Conservation (phyloP, 768 basidiomycete species). For the Termitomyces titanicus region DNA sequence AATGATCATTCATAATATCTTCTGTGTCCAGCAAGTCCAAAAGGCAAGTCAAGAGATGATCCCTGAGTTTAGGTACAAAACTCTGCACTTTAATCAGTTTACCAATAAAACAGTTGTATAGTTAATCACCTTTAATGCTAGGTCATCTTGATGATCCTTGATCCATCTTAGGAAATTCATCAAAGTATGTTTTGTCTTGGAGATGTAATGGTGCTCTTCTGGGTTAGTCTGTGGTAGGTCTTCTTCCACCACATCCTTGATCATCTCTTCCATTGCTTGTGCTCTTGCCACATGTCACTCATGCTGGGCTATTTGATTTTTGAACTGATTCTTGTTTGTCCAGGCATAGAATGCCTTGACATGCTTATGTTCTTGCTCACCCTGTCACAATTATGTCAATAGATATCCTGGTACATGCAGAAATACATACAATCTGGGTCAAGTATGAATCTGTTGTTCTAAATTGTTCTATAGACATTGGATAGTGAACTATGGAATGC, state of each 20-base stretch:
- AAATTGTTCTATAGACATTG: slow-evolving; percentile 14
- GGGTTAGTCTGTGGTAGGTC: neutral
- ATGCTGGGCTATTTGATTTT: too few species aligned
- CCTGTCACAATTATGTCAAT: neutral
- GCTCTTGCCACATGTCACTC: slow-evolving; percentile 10
- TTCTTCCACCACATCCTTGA: neutral
- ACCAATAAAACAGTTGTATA: neutral
- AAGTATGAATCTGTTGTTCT: slow-evolving; percentile 33
- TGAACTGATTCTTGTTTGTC: slow-evolving; percentile 13
- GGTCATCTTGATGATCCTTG: slow-evolving; percentile 16
- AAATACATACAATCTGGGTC: slow-evolving; percentile 23
- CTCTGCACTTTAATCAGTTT: slow-evolving; percentile 16
- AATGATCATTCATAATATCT: neutral
- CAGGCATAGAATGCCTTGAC: slow-evolving; percentile 9
- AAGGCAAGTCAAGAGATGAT: slow-evolving; percentile 19
- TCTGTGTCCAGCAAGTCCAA: neutral
- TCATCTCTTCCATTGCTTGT: slow-evolving; percentile 3
- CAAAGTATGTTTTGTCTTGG: neutral
- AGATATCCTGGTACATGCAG: neutral
- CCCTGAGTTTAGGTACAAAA: slow-evolving; percentile 23
- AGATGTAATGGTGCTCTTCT: neutral
- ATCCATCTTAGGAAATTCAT: neutral
- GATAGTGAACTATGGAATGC: slow-evolving; percentile 27
- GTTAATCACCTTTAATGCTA: slow-evolving; percentile 21
- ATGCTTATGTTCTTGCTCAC: slow-evolving; percentile 6